phyloP scores from a whole-genome alignment of 1,139 yeast species.

The Taphrina communis region DNA sequence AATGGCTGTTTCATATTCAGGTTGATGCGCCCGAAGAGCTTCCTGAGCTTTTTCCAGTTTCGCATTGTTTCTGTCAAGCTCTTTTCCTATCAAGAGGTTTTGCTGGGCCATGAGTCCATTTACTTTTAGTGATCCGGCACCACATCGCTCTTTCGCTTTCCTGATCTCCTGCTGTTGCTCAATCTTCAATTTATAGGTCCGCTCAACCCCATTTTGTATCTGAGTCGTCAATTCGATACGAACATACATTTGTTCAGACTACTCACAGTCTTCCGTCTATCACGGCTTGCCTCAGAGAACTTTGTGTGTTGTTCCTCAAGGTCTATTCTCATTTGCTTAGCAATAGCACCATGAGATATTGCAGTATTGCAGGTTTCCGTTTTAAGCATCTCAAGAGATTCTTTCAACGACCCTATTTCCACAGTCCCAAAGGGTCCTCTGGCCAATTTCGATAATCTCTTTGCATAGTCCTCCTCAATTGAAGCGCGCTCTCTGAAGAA shows the following conservation, averaged over 20 bases:
- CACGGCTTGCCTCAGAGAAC: constrained; percentile 56
- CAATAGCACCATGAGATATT: constrained; percentile 58
- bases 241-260: not conserved
- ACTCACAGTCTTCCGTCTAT: constrained; percentile 56
- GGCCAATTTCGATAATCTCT: constrained; percentile 57
- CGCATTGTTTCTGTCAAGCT: constrained; percentile 68
- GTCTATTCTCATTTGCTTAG: constrained; percentile 56
- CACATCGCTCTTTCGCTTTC: constrained; percentile 60
- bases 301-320: constrained; percentile 56
- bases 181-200: constrained; percentile 55
- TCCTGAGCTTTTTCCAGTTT: constrained; percentile 65
- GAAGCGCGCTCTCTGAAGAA: constrained; percentile 59
- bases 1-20: constrained; percentile 66
- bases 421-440: constrained; percentile 60
- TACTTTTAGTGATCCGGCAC: constrained; percentile 64
- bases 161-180: constrained; percentile 50
- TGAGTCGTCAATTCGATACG: not conserved
- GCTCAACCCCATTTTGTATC: constrained; percentile 51
- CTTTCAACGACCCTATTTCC: constrained; percentile 66
- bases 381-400: constrained; percentile 65
- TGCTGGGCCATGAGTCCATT: constrained; percentile 67
- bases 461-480: constrained; percentile 76
- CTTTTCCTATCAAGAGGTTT: constrained; percentile 78
- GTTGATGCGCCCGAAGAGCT: constrained; percentile 55
- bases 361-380: constrained; percentile 62